phyloP scores from a whole-genome alignment of 768 basidiomycete genomes.

The Pluteus cervinus region DNA sequence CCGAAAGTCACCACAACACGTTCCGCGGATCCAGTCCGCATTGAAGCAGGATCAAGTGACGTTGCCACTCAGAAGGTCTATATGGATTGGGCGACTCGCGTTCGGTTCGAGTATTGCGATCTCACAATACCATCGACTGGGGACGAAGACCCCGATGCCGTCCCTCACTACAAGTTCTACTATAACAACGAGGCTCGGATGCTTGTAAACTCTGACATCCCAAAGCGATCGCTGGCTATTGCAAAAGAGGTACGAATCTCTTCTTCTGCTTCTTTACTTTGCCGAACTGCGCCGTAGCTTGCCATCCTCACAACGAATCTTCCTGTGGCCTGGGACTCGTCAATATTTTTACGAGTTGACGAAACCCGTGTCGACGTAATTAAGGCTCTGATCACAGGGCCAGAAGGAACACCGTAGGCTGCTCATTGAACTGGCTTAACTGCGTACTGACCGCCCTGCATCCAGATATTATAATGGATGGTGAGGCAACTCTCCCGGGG shows the following conservation, averaged over 20 bases:
- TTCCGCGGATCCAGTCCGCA: constrained; percentile 26
- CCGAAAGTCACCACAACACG: constrained; percentile 63
- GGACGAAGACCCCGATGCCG: constrained; percentile 38
- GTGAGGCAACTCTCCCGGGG: constrained; percentile 49
- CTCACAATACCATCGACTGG: constrained; percentile 42
- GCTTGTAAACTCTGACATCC: constrained; percentile 80
- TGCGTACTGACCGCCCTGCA: not conserved
- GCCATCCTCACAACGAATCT: constrained; percentile 91
- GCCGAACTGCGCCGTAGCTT: constrained; percentile 42
- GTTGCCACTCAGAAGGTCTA: constrained; percentile 68
- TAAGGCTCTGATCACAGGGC: constrained; percentile 88
- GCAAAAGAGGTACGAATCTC: constrained; percentile 72
- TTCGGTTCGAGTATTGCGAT: constrained; percentile 91
- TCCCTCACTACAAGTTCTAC: constrained; percentile 76
- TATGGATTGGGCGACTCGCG: constrained; percentile 75
- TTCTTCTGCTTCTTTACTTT: not conserved
- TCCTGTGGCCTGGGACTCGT: constrained; percentile 93
- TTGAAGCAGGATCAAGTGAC: constrained; percentile 55
- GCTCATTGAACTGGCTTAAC: not conserved
- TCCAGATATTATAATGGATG: constrained; percentile 86
- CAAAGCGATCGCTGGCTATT: constrained; percentile 88
- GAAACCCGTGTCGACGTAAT: constrained; percentile 89
- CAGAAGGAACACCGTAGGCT: constrained; percentile 87
- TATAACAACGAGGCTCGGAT: constrained; percentile 81
- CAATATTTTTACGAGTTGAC: constrained; percentile 89